Percentiles rank a stretch among this genome's conserved stretches.
Evolutionary conservation across 192 early-diverging fungal species (phyloP).

Genomic region (Borealophlyctis nickersoniae): DNA sequence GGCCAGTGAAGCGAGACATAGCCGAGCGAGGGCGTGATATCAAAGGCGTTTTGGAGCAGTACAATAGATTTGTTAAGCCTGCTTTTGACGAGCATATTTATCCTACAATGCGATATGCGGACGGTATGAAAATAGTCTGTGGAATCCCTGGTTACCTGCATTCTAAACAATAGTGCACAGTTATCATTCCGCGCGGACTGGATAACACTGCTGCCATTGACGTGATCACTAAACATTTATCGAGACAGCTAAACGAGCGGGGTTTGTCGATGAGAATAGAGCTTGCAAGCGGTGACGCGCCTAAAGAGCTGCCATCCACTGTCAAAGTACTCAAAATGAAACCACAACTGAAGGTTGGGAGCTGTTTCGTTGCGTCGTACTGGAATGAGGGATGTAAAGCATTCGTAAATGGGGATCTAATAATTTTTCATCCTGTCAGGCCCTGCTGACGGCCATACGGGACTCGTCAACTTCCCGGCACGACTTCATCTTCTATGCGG

Average conservation of each 20-base stretch:
- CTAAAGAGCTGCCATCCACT: constrained; percentile 25
- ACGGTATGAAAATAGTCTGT: constrained; percentile 46
- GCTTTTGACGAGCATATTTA: constrained; percentile 88
- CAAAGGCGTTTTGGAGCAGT: constrained; percentile 83
- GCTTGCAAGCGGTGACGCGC: constrained; percentile 15
- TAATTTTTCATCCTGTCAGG: too few species aligned
- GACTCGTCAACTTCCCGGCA: constrained; percentile 65
- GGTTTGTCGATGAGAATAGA: constrained; percentile 35
- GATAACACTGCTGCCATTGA: constrained; percentile 90
- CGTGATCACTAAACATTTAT: constrained; percentile 85
- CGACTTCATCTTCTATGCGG: constrained; percentile 91
- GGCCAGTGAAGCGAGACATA: constrained; percentile 82
- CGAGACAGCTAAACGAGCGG: constrained; percentile 75
- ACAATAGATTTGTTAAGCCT: constrained; percentile 90
- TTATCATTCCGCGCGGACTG: constrained; percentile 85
- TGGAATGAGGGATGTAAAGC: too few species aligned
- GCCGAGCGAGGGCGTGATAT: constrained; percentile 85
- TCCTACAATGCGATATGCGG: constrained; percentile 90
- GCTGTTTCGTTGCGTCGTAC: too few species aligned
- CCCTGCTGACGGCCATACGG: constrained; percentile 77
- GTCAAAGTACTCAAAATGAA: constrained; percentile 47
- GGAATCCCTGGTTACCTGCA: background rate
- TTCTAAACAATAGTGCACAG: background rate
- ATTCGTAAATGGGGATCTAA: too few species aligned
- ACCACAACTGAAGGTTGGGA: constrained; percentile 47